phyloP scores from a whole-genome alignment of 2,329 filamentous ascomycete species.

The Thermoascus crustaceus region DNA sequence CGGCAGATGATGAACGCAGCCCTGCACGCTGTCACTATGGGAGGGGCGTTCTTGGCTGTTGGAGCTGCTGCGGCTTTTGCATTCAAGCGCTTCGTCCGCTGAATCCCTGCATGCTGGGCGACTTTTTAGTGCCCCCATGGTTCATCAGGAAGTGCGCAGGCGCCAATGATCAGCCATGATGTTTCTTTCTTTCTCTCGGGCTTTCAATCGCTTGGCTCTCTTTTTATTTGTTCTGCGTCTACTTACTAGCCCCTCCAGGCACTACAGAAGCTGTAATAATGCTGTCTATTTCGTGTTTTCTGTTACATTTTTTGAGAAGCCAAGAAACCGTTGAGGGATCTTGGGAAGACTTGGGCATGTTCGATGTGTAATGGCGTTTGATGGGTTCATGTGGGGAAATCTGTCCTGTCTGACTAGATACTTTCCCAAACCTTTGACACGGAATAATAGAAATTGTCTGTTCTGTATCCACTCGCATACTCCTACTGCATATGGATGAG shows the following conservation, averaged over 20 bases:
- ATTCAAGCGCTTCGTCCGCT: constrained; percentile 29
- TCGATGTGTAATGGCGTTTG: too few species aligned
- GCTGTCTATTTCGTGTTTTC: too few species aligned
- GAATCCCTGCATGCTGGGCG: constrained; percentile 7
- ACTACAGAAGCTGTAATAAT: too few species aligned
- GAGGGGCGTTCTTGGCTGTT: constrained; percentile 40
- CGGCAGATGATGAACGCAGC: constrained; percentile 50
- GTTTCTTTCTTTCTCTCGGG: neutral
- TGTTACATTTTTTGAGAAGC: too few species aligned
- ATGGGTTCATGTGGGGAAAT: too few species aligned
- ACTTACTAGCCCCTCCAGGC: constrained; percentile 9
- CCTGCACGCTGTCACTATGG: constrained; percentile 44
- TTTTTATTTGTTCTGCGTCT: constrained; percentile 5
- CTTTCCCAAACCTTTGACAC: too few species aligned
- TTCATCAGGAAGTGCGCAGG: constrained; percentile 15
- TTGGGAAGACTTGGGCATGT: too few species aligned
- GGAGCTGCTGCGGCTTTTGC: constrained; percentile 33
- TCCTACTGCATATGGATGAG: too few species aligned
- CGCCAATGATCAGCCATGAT: constrained; percentile 9
- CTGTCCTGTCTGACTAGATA: too few species aligned
- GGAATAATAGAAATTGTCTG: too few species aligned
- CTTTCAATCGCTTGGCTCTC: constrained; percentile 2
- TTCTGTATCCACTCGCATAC: too few species aligned
- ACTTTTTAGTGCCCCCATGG: constrained; percentile 8
- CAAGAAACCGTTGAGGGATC: too few species aligned